phyloP scores from a whole-genome alignment of 2,329 filamentous ascomycete species.

The Eutypella sp. region DNA sequence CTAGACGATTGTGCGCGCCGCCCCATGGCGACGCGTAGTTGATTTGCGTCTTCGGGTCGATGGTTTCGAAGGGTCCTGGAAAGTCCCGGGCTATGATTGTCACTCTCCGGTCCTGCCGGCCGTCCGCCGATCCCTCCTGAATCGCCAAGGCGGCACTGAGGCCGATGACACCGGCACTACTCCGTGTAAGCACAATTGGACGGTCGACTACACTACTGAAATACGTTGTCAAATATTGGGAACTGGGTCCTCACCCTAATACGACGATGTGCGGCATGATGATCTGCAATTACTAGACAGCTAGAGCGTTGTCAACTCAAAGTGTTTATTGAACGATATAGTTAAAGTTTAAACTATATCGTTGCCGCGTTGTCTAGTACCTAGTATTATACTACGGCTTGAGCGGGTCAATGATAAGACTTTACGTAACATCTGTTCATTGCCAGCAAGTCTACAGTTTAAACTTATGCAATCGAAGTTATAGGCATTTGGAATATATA shows the following conservation, averaged over 20 bases:
- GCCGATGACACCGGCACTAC: constrained; percentile 49
- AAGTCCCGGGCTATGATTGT: constrained; percentile 43
- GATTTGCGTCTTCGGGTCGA: constrained; percentile 34
- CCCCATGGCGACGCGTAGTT: constrained; percentile 56
- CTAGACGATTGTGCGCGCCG: constrained; percentile 51
- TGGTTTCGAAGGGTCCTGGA: constrained; percentile 41
- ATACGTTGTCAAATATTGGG: background rate
- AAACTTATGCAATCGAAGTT: too few relatives aligned
- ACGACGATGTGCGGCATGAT: constrained; percentile 21
- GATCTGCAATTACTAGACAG: background rate
- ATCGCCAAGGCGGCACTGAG: constrained; percentile 44
- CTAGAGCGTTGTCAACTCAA: too few relatives aligned
- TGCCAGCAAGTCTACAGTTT: too few relatives aligned
- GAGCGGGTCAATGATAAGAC: too few relatives aligned
- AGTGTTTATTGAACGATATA: too few relatives aligned
- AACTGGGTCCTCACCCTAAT: constrained; percentile 18
- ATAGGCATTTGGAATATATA: too few relatives aligned
- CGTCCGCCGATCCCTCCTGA: too few relatives aligned
- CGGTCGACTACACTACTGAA: background rate
- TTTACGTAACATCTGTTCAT: too few relatives aligned
- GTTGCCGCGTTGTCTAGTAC: too few relatives aligned
- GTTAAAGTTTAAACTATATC: too few relatives aligned
- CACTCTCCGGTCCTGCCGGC: constrained; percentile 33
- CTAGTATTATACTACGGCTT: too few relatives aligned
- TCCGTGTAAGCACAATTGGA: background rate